Evolutionary conservation across 495 filamentous ascomycete genomes (phyloP).

Genomic region (Lineolata rhizophorae): DNA sequence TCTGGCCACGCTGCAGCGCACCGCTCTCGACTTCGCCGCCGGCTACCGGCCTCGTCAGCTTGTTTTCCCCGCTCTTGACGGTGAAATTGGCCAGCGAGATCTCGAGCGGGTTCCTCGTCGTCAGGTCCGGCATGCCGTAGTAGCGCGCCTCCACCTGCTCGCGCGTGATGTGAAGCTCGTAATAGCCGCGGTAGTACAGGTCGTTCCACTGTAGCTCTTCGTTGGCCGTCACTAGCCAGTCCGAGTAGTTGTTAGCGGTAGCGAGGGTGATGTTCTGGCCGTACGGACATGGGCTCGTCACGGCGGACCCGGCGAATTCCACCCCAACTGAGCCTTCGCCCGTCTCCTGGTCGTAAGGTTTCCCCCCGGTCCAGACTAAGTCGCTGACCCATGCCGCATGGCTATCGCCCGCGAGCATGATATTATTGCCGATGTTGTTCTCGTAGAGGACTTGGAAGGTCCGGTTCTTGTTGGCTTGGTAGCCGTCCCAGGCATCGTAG

Average conservation of each 20-base stretch:
- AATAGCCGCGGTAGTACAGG: constrained; percentile 36
- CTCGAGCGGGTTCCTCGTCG: constrained; percentile 21
- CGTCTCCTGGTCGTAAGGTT: constrained; percentile 30
- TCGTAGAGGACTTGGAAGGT: constrained; percentile 35
- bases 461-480: constrained; percentile 38
- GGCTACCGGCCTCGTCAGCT: constrained; percentile 22
- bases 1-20: constrained; percentile 25
- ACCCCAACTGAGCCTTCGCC: constrained; percentile 38
- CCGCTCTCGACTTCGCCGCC: constrained; percentile 26
- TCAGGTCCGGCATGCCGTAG: constrained; percentile 25
- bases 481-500: constrained; percentile 43
- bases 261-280: constrained; percentile 27
- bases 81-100: constrained; percentile 36
- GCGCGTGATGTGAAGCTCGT: constrained; percentile 15
- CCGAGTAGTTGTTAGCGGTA: constrained; percentile 19
- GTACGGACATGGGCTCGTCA: constrained; percentile 25
- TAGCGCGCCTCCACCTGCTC: constrained; percentile 23
- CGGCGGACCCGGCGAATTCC: constrained; percentile 43
- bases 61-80: constrained; percentile 32
- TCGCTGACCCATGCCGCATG: constrained; percentile 45
- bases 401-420: constrained; percentile 42
- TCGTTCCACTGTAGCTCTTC: constrained; percentile 45
- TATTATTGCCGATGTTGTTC: constrained; percentile 40
- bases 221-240: constrained; percentile 27
- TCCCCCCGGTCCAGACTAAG: constrained; percentile 36